Evolutionary conservation across 129 eudicot genomes (phyloP).

Genomic region (Escallonia rubra): DNA sequence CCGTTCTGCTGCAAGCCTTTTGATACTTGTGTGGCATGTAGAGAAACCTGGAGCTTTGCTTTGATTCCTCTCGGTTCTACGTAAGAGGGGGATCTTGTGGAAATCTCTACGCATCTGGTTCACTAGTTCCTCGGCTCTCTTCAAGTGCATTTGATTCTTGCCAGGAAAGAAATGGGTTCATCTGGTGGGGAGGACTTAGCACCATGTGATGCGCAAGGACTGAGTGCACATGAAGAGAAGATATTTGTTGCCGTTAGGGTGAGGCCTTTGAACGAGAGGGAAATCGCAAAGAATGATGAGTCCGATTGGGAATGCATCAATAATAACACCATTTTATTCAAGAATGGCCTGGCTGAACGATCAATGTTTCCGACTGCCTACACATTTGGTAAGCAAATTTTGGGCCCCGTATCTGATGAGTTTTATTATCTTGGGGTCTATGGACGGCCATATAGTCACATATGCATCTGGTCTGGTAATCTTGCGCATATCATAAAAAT

Average conservation of each 20-base stretch:
- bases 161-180: conserved; percentile 46
- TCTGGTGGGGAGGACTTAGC: conserved; percentile 41
- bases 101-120: conserved; percentile 11
- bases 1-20: conserved; percentile 1
- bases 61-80: conserved; percentile 20
- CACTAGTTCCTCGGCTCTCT: conserved; percentile 19
- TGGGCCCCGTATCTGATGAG: neutral
- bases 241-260: conserved; percentile 77
- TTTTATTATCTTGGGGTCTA: neutral
- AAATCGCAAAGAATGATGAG: conserved; percentile 46
- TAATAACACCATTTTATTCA: conserved; percentile 52
- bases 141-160: conserved; percentile 27
- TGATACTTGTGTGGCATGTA: neutral
- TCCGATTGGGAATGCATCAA: conserved; percentile 82
- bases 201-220: conserved; percentile 31
- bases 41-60: neutral
- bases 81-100: conserved; percentile 14
- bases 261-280: conserved; percentile 82
- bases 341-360: conserved; percentile 53
- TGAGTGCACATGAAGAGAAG: conserved; percentile 64
- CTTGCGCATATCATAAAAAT: neutral
- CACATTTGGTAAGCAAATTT: conserved; percentile 51
- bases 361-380: conserved; percentile 54
- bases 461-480: neutral
- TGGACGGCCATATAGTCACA: neutral